Base-by-base conservation (phyloP, 495 filamentous ascomycete genomes). In the Acidomyces sp. region DNA sequence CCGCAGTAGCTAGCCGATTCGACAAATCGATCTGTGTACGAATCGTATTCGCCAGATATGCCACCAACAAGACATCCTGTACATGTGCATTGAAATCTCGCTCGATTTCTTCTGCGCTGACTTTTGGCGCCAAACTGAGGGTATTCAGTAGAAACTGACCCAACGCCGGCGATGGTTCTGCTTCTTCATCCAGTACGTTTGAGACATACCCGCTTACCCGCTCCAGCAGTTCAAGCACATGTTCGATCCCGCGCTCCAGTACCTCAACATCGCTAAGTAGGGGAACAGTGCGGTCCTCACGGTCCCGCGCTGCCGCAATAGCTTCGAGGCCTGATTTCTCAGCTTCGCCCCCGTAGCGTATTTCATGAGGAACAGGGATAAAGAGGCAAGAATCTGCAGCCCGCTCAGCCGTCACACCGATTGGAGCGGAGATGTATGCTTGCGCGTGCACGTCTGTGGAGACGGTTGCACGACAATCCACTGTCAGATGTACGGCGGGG, bases 31-130 rank as follows among this genome's bases (percentile, higher is more conserved):
- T 97, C 69, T 97, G 90, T 53, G 88, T 95, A 61, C 90, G 85
- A 63, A 97, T 93, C 35, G 88, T 95, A 69, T 96, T 97, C 52
- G 90, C 85, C 32, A 97, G 71, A 69, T 97, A 97, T 34, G 83
- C 85, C 48, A 96, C 85, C 53, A 95, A 80, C 34, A 97, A 76
- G 42, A 97, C 86, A 57, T 97, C 90, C 67, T 97, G 90, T 62
- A 97, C 83, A 65, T 97, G 90, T 66, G 92, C 92, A 72, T 97
- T 96, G 75, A 97, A 97, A 69, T 95, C 87, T 54, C 79, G 62
- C 70, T 97, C 90, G 54, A 97, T 84, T 53, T 87, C 80, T 34
- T 77, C 71, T 5, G 77, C 68, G 44, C 90, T 80, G 6, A 97
- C 90, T 70, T 95, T 96, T 42, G 90, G 90, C 22, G 87, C 85